Evolutionary conservation across 2,329 filamentous ascomycete species (phyloP), one percentile per base, ranked within the genome.

Genomic region (Claviceps quebecensis): DNA sequence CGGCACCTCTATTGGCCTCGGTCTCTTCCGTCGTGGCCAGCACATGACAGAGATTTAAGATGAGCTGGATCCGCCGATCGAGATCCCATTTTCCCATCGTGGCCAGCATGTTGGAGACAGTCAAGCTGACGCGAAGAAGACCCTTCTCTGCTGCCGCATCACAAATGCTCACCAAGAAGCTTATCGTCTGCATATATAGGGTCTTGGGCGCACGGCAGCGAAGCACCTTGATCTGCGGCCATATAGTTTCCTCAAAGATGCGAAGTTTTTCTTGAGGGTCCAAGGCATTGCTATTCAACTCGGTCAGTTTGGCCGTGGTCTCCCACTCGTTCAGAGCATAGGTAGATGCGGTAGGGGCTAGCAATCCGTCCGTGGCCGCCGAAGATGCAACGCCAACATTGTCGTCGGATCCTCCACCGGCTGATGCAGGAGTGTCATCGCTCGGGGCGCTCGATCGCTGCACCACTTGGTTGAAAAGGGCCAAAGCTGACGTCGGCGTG

Each of bases 391-490:
- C 13, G n/a, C 11, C 40, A 29, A 17, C 11, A 45, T 48, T 34
- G 11, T 26, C 23, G 22, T 26, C 17, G 17, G 47, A 45, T 45
- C 43, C 39, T 17, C 23, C 37, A 26, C 19, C 9, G 22, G 47
- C 8, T 47, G 52, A 29, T 4, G 26, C 17, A 19, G 41, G 19
- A 23, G 36, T 36, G 43, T 23, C n/a, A 13, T 22, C 44, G n/a
- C 14, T 14, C 17, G 38, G 13, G 36, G 40, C 37, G 17, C 48
- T 50, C 16, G 51, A 19, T 45, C 46, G 48, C 14, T 57, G 60
- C 48, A 67, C 63, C n/a, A 67, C 64, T 13, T 67, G 63, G 45
- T 67, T 65, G 60, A 68, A 68, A 16, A 67, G 53, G 1, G 62
- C 64, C 39, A 67, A 44, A 26, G 64, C 61, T 4, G 61, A 53